phyloP scores from a whole-genome alignment of 805 yeast genomes.

The Barnettozyma siamensis region DNA sequence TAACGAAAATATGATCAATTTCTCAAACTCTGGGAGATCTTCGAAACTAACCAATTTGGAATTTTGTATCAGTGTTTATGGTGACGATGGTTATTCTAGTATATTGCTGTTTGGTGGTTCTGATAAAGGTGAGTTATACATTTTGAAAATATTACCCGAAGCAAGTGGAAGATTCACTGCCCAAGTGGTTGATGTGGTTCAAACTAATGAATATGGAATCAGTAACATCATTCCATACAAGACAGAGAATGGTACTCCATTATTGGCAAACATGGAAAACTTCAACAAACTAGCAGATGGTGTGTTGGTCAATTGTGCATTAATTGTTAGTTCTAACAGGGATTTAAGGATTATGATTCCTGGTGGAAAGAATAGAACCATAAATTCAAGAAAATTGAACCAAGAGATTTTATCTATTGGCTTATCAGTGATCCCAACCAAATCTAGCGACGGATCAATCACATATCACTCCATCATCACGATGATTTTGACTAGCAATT shows the following conservation, averaged over 20 bases:
- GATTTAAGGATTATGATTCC: conserved; percentile 61
- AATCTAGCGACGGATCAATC: conserved; percentile 16
- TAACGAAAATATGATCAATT: conserved; percentile 30
- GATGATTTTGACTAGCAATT: conserved; percentile 40
- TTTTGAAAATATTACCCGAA: conserved; percentile 61
- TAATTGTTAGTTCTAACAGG: conserved; percentile 47
- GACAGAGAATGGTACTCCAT: conserved; percentile 53
- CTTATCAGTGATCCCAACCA: conserved; percentile 36
- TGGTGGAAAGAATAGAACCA: conserved; percentile 57
- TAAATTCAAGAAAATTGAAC: conserved; percentile 53
- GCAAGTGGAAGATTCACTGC: conserved; percentile 57
- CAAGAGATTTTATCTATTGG: conserved; percentile 43
- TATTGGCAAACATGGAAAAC: conserved; percentile 53
- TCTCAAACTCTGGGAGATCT: conserved; percentile 21
- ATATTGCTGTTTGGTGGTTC: conserved; percentile 74
- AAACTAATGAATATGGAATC: conserved; percentile 48
- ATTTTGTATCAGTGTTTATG: conserved; percentile 65
- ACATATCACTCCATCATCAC: conserved; percentile 44
- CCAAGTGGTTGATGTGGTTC: conserved; percentile 41
- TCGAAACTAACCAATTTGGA: conserved; percentile 53
- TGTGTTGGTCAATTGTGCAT: conserved; percentile 51
- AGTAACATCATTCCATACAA: conserved; percentile 53
- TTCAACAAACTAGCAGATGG: conserved; percentile 61
- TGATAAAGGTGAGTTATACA: conserved; percentile 59
- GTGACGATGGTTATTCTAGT: conserved; percentile 66